A percentile compares a stretch with the other conserved stretches of the same genome.
phyloP scores from a whole-genome alignment of 345 rosid species.

The Syzygium aromaticum region DNA sequence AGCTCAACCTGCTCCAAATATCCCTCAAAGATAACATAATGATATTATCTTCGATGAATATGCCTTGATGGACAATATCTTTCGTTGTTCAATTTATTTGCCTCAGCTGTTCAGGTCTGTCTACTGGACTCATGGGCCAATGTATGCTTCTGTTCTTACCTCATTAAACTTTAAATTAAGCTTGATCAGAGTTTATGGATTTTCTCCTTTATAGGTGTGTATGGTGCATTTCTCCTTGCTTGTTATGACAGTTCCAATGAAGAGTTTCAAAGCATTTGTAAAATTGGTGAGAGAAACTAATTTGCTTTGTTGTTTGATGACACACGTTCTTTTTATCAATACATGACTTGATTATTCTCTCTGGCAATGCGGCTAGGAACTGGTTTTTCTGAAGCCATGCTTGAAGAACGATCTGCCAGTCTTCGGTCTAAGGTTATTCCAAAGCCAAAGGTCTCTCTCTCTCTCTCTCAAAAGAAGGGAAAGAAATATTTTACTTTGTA shows the following conservation, averaged over 20 bases:
- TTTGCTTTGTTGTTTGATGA: background rate
- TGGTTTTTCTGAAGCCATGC: conserved; percentile 78
- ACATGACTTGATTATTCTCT: background rate
- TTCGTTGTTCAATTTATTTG: background rate
- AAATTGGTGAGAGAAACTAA: conserved; percentile 54
- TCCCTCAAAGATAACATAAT: background rate
- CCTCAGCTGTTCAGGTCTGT: background rate
- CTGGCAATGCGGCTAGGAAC: conserved; percentile 36
- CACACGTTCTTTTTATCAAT: background rate
- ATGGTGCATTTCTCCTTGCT: conserved; percentile 94
- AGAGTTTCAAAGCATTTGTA: conserved; percentile 90
- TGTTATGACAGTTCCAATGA: conserved; percentile 74
- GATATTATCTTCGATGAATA: background rate
- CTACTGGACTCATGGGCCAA: background rate
- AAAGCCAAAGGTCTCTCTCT: conserved; percentile 64
- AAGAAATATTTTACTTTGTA: background rate
- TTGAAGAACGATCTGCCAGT: conserved; percentile 77
- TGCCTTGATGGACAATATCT: background rate
- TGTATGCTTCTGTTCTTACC: background rate
- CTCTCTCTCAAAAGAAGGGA: background rate
- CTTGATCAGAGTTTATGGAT: background rate
- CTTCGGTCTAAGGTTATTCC: conserved; percentile 74
- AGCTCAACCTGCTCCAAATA: background rate
- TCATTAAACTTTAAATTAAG: background rate
- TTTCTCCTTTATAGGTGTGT: conserved; percentile 43